Evolutionary conservation across 2,329 filamentous ascomycete species (phyloP).

Genomic region (Neonectria sp.): DNA sequence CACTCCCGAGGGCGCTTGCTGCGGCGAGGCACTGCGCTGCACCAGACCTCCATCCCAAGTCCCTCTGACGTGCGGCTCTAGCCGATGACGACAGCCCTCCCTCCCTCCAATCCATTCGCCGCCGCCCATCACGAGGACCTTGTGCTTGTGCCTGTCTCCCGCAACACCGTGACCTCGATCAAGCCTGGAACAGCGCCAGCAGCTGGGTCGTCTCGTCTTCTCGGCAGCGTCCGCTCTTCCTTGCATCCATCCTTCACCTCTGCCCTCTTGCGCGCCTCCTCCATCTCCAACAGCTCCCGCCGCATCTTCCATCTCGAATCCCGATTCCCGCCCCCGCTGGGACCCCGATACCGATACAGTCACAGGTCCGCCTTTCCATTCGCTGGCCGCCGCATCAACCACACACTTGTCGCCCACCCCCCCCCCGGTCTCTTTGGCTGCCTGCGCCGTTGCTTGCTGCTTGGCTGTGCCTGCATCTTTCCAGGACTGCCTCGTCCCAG

Average conservation of each 20-base stretch:
- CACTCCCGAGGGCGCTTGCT: conserved; percentile 10
- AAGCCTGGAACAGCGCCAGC: conserved; percentile 14
- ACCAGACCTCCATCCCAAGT: conserved; percentile 6
- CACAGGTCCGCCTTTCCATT: conserved; percentile 15
- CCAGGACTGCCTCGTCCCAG: conserved; percentile 34
- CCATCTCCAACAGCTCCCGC: not conserved
- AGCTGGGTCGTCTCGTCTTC: not conserved
- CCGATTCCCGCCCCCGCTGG: conserved; percentile 15
- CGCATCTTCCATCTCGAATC: conserved; percentile 19
- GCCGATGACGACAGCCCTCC: conserved; percentile 48
- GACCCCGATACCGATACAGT: conserved; percentile 24
- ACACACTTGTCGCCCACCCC: conserved; percentile 18
- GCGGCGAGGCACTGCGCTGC: conserved; percentile 6
- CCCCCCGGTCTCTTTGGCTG: conserved; percentile 34
- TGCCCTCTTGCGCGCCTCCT: not conserved
- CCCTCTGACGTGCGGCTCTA: conserved; percentile 47
- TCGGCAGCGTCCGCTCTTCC: not conserved
- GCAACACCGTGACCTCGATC: conserved; percentile 38
- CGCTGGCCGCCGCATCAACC: conserved; percentile 20
- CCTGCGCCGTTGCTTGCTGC: conserved; percentile 27
- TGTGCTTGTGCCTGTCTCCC: conserved; percentile 30
- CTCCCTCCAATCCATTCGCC: conserved; percentile 42
- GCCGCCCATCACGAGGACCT: conserved; percentile 47
- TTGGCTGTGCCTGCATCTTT: conserved; percentile 41
- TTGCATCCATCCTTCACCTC: not conserved